Evolutionary conservation across 2,329 filamentous ascomycete species (phyloP).

Genomic region (Calonectria hawksworthii): DNA sequence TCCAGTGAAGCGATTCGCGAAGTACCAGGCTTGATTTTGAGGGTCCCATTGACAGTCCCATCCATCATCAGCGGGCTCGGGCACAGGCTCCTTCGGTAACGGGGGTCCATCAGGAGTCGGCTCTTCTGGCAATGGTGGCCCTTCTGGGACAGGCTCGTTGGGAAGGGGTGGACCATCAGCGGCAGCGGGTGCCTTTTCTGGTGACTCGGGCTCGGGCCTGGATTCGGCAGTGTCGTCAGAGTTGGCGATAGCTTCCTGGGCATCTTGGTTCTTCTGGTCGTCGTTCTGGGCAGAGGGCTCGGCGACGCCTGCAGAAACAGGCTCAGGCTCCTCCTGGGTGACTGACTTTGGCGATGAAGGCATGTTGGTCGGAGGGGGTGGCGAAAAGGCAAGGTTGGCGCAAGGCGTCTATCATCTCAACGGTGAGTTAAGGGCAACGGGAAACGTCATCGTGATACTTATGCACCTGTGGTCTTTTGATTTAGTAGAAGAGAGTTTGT

Average conservation of each 20-base stretch:
- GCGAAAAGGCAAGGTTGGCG: conserved; percentile 35
- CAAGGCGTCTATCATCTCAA: conserved; percentile 51
- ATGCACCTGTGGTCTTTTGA: conserved; percentile 54
- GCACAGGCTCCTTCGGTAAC: conserved; percentile 58
- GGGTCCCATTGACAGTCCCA: conserved; percentile 88
- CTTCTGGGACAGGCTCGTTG: conserved; percentile 46
- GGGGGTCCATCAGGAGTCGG: conserved; percentile 51
- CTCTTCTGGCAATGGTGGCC: conserved; percentile 53
- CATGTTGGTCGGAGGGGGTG: conserved; percentile 30
- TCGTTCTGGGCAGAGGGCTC: conserved; percentile 29
- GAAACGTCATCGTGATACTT: conserved; percentile 53
- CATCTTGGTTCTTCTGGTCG: conserved; percentile 24
- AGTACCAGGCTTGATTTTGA: conserved; percentile 79
- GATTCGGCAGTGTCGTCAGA: conserved; percentile 41
- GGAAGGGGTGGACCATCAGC: conserved; percentile 54
- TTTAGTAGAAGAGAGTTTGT: conserved; percentile 42
- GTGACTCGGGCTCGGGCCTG: conserved; percentile 24
- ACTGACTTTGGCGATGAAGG: conserved; percentile 38
- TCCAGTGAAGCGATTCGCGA: conserved; percentile 85
- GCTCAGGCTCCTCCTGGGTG: conserved; percentile 32
- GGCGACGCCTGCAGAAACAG: conserved; percentile 20
- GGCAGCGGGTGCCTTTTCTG: conserved; percentile 28
- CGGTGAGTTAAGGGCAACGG: conserved; percentile 54
- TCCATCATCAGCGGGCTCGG: conserved; percentile 76
- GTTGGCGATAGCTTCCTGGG: conserved; percentile 8